phyloP scores from a whole-genome alignment of 371 early-diverging fungal species.

The Actinomucor elegans region DNA sequence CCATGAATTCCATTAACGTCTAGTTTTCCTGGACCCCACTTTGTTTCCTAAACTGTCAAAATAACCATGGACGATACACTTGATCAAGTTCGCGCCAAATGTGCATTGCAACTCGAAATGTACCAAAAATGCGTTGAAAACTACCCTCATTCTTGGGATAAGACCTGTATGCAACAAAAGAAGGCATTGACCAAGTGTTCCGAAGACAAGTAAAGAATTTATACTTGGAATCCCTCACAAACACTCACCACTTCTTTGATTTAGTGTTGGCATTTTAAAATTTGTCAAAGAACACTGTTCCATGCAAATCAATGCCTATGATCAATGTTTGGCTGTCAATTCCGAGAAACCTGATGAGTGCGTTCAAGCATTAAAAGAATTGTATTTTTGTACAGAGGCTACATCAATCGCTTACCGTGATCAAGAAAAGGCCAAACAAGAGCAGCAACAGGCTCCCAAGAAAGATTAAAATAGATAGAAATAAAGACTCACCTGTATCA shows the following conservation, averaged over 20 bases:
- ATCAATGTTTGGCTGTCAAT: slow-evolving; percentile 65
- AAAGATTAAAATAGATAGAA: not conserved
- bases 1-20: too few species aligned
- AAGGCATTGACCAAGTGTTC: slow-evolving; percentile 78
- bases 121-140: slow-evolving; percentile 79
- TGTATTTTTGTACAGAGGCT: slow-evolving; percentile 66
- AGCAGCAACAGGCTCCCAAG: not conserved
- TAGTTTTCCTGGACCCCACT: too few species aligned
- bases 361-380: slow-evolving; percentile 55
- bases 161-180: slow-evolving; percentile 69
- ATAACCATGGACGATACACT: slow-evolving; percentile 79
- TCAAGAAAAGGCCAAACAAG: slow-evolving; percentile 19
- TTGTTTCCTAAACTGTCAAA: too few species aligned
- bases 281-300: slow-evolving; percentile 74
- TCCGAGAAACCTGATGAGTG: slow-evolving; percentile 66
- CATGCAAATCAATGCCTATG: slow-evolving; percentile 66
- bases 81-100: slow-evolving; percentile 75
- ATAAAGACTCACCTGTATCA: not conserved
- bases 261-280: slow-evolving; percentile 66
- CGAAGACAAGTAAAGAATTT: slow-evolving; percentile 67
- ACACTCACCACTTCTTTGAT: too few species aligned
- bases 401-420: slow-evolving; percentile 43
- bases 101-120: slow-evolving; percentile 72
- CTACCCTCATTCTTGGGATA: slow-evolving; percentile 73
- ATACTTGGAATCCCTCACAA: too few species aligned